phyloP scores from a whole-genome alignment of 305 asterid species.

The Rubia balearica region DNA sequence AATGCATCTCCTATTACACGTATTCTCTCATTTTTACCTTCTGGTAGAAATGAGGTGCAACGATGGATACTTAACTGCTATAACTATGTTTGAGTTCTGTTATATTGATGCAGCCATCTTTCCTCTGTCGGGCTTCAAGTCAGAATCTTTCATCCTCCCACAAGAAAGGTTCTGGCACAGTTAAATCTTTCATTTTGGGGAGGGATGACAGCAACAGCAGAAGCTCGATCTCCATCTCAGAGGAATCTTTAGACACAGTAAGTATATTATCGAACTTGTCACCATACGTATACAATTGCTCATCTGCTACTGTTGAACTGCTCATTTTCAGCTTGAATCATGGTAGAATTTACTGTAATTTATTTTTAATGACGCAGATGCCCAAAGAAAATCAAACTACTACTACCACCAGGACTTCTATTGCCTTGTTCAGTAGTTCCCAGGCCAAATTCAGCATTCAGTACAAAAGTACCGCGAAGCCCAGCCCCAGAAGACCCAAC shows the following conservation, averaged over 20 bases:
- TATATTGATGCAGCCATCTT: conserved; percentile 61
- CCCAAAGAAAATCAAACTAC: conserved; percentile 36
- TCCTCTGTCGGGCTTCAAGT: conserved; percentile 60
- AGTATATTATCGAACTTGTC: conserved; percentile 21
- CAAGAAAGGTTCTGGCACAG: conserved; percentile 54
- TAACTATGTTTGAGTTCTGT: conserved; percentile 2
- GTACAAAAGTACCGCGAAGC: conserved; percentile 26
- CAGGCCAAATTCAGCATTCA: conserved; percentile 38
- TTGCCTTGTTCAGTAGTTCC: conserved; percentile 40
- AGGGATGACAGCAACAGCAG: conserved; percentile 85
- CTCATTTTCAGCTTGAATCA: neutral
- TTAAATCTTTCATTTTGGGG: conserved; percentile 76
- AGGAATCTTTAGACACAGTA: conserved; percentile 59
- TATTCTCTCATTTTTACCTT: neutral
- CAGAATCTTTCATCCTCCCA: conserved; percentile 47
- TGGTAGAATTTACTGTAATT: neutral
- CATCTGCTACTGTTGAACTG: conserved; percentile 4
- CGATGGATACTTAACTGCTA: neutral
- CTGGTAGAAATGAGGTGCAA: neutral
- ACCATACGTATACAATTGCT: neutral
- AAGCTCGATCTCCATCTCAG: conserved; percentile 55
- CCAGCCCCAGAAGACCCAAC: no score
- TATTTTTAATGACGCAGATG: conserved; percentile 32
- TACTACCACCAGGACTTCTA: conserved; percentile 22
- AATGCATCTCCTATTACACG: neutral